Evolutionary conservation across 352 stramenopile species (phyloP), one percentile per base, ranked within the genome.

Genomic region (Phytophthora fragariaefolia): DNA sequence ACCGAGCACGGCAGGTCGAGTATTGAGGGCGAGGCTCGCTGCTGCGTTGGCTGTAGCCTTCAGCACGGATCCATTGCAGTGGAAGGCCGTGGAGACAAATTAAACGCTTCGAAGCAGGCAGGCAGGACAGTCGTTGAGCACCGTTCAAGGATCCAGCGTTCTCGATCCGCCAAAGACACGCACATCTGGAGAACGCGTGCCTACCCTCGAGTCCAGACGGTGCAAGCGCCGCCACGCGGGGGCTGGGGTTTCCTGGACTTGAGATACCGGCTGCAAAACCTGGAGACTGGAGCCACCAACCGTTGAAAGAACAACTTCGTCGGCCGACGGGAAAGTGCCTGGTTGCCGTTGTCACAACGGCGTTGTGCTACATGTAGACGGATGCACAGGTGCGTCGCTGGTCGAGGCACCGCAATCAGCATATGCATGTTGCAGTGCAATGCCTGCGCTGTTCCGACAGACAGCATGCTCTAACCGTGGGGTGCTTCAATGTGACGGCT

Each of bases 161-260:
- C 36, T 58, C 28, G 30, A 57, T 4, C 28, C 30, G 53, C 43
- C 20, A 63, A 55, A 63, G 55, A 54, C 43, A 63, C 28, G 55
- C 55, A 54, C 28, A 5, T 15, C 53, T 61, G 10, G 53, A 61
- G 26, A 61, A 61, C 43, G 43, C 55, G 46, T 63, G 28, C 55
- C 55, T 63, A 55, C 20, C 20, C 42, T 63, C 23, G 55, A 47
- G 43, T 63, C 27, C 43, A 36, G 28, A 34, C 8, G n/a, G n/a
- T n/a, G n/a, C n/a, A n/a, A n/a, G n/a, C n/a, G n/a, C n/a, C n/a
- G 51, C 34, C 2, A 6, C 20, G 50, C 30, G 46, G 28, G 30
- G 30, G 36, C 36, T 58, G 24, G 28, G 53, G 18, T 60, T 59
- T 32, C n/a, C n/a, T n/a, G n/a, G n/a, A n/a, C n/a, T 15, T n/a